Conservation (phyloP, 352 stramenopile species). For the Phytophthora boehmeriae region DNA sequence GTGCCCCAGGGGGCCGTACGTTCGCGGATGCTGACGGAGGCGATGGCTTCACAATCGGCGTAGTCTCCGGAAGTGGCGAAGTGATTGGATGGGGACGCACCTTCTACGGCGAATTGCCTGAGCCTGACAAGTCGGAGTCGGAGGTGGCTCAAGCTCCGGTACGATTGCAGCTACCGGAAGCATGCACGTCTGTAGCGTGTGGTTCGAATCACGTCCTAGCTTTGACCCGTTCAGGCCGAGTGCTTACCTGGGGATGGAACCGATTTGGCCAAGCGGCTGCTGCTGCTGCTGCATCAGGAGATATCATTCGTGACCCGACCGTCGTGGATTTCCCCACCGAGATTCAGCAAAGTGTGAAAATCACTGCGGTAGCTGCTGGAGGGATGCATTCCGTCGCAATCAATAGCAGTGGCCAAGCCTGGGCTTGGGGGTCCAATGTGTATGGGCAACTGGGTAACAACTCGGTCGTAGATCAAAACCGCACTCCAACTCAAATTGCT, state of each 20-base stretch:
- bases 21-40: constrained; percentile 47
- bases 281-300: constrained; percentile 8
- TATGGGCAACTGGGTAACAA: constrained; percentile 62
- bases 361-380: constrained; percentile 52
- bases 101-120: constrained; percentile 70
- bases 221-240: constrained; percentile 37
- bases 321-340: constrained; percentile 31
- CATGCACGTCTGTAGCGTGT: constrained; percentile 52
- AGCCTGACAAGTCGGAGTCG: background rate
- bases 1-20: constrained; percentile 3
- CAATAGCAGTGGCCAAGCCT: constrained; percentile 39
- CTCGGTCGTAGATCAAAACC: constrained; percentile 6
- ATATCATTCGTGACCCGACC: constrained; percentile 25
- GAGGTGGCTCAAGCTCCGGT: background rate
- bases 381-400: constrained; percentile 69
- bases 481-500: constrained; percentile 14
- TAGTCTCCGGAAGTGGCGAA: constrained; percentile 29
- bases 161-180: constrained; percentile 27
- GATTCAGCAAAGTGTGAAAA: constrained; percentile 1
- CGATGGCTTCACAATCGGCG: constrained; percentile 60
- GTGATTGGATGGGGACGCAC: constrained; percentile 64
- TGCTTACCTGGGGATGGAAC: constrained; percentile 72
- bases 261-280: constrained; percentile 39
- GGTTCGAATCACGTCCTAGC: constrained; percentile 65
- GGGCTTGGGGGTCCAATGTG: constrained; percentile 72